These are phyloP conservation scores for Venturia aucupariae DNA, from an alignment of 2,329 filamentous ascomycete genomes.

Conservation along the genomic window DNA sequence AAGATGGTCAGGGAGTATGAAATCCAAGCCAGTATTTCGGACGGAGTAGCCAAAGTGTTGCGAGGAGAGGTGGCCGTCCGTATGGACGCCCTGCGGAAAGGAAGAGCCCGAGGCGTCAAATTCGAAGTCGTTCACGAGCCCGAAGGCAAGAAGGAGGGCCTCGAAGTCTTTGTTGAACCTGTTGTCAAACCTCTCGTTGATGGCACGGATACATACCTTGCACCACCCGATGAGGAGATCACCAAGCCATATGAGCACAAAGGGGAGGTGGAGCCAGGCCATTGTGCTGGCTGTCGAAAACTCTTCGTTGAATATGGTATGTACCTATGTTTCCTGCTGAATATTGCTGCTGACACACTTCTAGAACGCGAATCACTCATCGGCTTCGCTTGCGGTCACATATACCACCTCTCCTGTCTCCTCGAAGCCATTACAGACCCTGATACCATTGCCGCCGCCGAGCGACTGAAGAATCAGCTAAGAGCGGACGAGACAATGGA, in stretches of 20 bases:
- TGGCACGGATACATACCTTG: not conserved
- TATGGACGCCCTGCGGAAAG: constrained; percentile 69
- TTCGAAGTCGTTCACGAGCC: constrained; percentile 60
- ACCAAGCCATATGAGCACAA: constrained; percentile 10
- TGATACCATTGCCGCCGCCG: constrained; percentile 33
- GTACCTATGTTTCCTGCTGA: constrained; percentile 14
- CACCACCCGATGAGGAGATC: constrained; percentile 16
- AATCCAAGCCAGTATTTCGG: constrained; percentile 85
- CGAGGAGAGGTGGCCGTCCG: constrained; percentile 77
- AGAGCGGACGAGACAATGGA: constrained; percentile 30
- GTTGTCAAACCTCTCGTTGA: constrained; percentile 15
- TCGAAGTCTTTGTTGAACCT: constrained; percentile 26
- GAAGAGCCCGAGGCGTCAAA: constrained; percentile 77
- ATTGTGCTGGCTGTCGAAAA: constrained; percentile 31
- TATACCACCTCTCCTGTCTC: constrained; percentile 69
- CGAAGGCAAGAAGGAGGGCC: constrained; percentile 22
- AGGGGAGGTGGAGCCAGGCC: constrained; percentile 24
- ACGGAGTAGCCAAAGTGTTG: constrained; percentile 78
- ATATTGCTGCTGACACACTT: not conserved
- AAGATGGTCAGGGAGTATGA: constrained; percentile 94
- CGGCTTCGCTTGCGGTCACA: constrained; percentile 73
- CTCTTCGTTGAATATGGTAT: constrained; percentile 29
- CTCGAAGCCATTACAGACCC: constrained; percentile 39
- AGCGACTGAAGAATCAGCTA: constrained; percentile 35
- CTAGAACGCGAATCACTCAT: constrained; percentile 61